Evolutionary conservation across 2,329 filamentous ascomycete species (phyloP).

Genomic region (Fusarium newnesense): DNA sequence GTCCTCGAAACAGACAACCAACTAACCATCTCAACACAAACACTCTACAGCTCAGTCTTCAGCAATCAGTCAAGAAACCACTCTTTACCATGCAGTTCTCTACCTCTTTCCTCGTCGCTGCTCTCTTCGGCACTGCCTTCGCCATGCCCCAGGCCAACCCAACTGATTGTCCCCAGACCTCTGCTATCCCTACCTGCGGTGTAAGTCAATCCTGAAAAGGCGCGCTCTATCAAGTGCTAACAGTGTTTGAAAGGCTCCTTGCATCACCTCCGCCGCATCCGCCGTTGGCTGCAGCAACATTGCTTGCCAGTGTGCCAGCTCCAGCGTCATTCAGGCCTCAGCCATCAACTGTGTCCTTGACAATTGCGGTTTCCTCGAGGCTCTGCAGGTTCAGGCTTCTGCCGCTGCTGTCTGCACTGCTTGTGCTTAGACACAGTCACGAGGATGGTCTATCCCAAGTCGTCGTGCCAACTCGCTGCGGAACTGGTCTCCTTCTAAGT

Average conservation of each 20-base stretch:
- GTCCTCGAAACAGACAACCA: neutral
- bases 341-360: slow-evolving; percentile 28
- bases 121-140: slow-evolving; percentile 18
- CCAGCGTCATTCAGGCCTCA: slow-evolving; percentile 25
- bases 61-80: neutral
- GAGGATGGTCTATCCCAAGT: neutral
- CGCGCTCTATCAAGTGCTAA: neutral
- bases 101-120: slow-evolving; percentile 13
- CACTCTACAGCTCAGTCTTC: neutral
- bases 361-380: slow-evolving; percentile 26
- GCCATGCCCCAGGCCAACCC: slow-evolving; percentile 26
- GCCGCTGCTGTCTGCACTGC: slow-evolving; percentile 35
- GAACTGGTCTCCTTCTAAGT: neutral
- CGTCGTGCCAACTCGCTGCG: neutral
- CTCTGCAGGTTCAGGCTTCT: slow-evolving; percentile 24
- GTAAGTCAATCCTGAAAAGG: neutral
- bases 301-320: slow-evolving; percentile 31
- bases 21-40: neutral
- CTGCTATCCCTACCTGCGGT: slow-evolving; percentile 35
- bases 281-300: slow-evolving; percentile 32
- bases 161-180: slow-evolving; percentile 31
- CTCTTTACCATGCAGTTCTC: slow-evolving; percentile 25
- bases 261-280: slow-evolving; percentile 29
- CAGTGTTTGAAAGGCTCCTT: slow-evolving; percentile 3
- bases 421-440: slow-evolving; percentile 5